Conservation (phyloP, 805 yeast genomes). For the Geotrichum ghanense region DNA sequence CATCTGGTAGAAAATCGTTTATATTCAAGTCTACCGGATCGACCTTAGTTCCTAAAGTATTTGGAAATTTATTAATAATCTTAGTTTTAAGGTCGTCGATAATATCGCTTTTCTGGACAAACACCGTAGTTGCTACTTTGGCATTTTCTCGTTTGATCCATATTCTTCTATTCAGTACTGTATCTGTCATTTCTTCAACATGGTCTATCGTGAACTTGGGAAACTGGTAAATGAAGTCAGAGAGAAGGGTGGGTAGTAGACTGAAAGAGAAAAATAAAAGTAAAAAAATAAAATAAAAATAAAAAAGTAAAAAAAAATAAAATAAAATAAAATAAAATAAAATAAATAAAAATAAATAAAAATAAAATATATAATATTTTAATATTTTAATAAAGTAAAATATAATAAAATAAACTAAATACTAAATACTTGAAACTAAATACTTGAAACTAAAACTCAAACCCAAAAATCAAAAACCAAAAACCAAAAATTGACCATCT, state of each 20-base stretch:
- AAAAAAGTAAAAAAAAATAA: not conserved
- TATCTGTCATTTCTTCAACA: not conserved
- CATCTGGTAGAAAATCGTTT: constrained; percentile 14
- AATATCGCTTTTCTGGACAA: constrained; percentile 49
- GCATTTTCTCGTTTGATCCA: constrained; percentile 29
- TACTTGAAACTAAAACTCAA: too few relatives aligned
- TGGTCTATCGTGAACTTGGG: not conserved
- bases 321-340: not conserved
- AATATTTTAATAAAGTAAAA: constrained; percentile 2
- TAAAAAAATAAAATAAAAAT: not conserved
- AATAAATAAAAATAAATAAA: constrained; percentile 2
- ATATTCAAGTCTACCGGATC: constrained; percentile 56
- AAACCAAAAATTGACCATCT: too few relatives aligned
- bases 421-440: too few relatives aligned
- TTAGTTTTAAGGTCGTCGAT: constrained; percentile 73
- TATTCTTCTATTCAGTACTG: constrained; percentile 15
- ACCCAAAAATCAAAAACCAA: too few relatives aligned
- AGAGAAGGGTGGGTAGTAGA: not conserved
- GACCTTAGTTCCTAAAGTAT: constrained; percentile 44
- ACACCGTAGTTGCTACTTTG: constrained; percentile 51
- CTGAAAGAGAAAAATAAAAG: not conserved
- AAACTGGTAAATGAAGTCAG: not conserved
- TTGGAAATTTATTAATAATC: constrained; percentile 54
- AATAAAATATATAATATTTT: not conserved
- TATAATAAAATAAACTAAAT: too few relatives aligned